Evolutionary conservation across 1,284 basidiomycete genomes (phyloP).

Genomic region (Athelia sp.): DNA sequence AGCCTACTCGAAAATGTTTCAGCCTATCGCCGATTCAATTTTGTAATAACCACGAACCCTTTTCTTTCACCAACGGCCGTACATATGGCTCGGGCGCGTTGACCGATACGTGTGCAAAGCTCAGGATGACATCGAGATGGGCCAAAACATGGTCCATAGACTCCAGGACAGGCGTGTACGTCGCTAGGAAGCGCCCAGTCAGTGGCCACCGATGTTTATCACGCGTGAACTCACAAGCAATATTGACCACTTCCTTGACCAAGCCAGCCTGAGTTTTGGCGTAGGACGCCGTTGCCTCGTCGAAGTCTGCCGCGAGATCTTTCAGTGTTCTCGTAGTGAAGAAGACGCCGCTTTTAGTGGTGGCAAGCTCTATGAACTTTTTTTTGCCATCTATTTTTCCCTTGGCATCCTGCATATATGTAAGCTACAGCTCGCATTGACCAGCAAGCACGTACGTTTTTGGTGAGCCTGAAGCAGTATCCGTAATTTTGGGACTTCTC

Average conservation of each 20-base stretch:
- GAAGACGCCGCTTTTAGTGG: slow-evolving; percentile 84
- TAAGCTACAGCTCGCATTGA: not conserved
- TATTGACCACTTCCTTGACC: slow-evolving; percentile 91
- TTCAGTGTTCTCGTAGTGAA: slow-evolving; percentile 87
- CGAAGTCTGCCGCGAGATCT: slow-evolving; percentile 70
- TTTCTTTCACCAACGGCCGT: slow-evolving; percentile 72
- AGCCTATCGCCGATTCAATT: slow-evolving; percentile 7
- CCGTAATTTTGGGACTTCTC: slow-evolving; percentile 92
- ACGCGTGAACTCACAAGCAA: slow-evolving; percentile 79
- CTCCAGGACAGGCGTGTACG: slow-evolving; percentile 90
- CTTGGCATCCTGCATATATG: slow-evolving; percentile 68
- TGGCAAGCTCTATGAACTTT: slow-evolving; percentile 82
- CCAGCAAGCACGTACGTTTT: slow-evolving; percentile 64
- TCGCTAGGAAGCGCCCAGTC: slow-evolving; percentile 43
- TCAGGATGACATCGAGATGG: slow-evolving; percentile 87
- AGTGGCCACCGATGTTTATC: not conserved
- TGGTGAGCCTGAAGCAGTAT: slow-evolving; percentile 92
- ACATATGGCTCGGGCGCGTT: slow-evolving; percentile 87
- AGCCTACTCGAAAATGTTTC: slow-evolving; percentile 38
- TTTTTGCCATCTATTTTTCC: slow-evolving; percentile 59
- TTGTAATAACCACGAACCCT: slow-evolving; percentile 39
- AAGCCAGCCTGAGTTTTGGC: slow-evolving; percentile 74
- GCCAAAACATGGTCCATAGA: slow-evolving; percentile 86
- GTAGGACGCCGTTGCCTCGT: slow-evolving; percentile 69
- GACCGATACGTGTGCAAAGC: slow-evolving; percentile 88